phyloP scores from a whole-genome alignment of 305 asterid genomes.

The Fraxinus sp. region DNA sequence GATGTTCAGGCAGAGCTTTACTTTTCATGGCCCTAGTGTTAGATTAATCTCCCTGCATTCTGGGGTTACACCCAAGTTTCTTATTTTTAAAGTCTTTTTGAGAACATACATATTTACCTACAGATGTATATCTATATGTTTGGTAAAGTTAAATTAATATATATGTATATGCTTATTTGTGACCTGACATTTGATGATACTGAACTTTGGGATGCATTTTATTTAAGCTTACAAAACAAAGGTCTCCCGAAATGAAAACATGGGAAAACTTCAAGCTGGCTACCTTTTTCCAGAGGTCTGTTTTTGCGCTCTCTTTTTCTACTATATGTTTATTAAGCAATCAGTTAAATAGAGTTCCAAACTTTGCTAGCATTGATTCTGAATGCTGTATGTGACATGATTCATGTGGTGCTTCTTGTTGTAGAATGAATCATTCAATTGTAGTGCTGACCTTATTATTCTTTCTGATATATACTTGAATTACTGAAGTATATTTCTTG shows the following conservation, averaged over 20 bases:
- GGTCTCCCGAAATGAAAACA: slow-evolving; percentile 81
- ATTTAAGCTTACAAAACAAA: slow-evolving; percentile 71
- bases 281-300: slow-evolving; percentile 93
- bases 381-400: background rate
- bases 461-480: background rate
- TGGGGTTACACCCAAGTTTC: background rate
- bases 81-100: background rate
- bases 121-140: background rate
- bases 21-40: background rate
- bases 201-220: slow-evolving; percentile 19
- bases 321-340: background rate
- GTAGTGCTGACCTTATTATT: background rate
- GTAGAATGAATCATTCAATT: background rate
- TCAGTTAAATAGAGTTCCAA: background rate
- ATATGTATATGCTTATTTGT: background rate
- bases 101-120: background rate
- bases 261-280: slow-evolving; percentile 96
- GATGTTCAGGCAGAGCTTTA: background rate
- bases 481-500: background rate
- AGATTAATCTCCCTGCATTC: background rate
- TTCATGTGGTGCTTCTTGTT: background rate
- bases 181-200: background rate
- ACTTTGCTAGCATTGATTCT: background rate
- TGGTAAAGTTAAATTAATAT: background rate
- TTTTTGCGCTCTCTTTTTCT: slow-evolving; percentile 10